Conservation (phyloP, 129 eudicot genomes). For the Daucus carota region DNA sequence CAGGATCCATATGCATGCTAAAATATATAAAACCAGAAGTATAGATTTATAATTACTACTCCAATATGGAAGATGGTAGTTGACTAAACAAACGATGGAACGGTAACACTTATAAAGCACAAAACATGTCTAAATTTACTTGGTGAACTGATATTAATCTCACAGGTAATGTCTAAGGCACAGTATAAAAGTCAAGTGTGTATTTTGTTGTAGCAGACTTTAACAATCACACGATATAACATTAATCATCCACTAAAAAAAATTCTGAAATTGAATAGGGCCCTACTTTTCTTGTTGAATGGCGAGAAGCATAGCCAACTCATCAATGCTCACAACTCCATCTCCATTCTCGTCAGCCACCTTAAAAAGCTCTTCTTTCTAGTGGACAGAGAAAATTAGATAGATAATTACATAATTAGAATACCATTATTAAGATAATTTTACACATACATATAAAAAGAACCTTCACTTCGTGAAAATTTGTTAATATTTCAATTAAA, state of each 20-base stretch:
- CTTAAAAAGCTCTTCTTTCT: conserved; percentile 91
- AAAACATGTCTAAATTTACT: background rate
- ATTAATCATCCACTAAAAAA: background rate
- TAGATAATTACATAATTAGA: conserved; percentile 1
- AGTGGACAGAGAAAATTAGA: conserved; percentile 13
- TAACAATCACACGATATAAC: background rate
- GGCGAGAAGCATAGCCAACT: conserved; percentile 86
- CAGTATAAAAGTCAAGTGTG: background rate
- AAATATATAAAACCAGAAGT: background rate
- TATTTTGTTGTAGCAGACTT: background rate
- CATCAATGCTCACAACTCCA: conserved; percentile 91
- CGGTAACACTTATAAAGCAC: background rate
- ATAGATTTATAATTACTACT: background rate
- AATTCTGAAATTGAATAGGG: conserved; percentile 1
- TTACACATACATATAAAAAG: background rate
- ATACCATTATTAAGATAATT: background rate
- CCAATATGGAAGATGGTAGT: background rate
- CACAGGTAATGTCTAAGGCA: background rate
- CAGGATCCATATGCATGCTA: background rate
- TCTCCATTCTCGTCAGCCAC: conserved; percentile 88
- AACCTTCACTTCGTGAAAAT: background rate
- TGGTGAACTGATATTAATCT: background rate
- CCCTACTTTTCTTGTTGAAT: conserved; percentile 88
- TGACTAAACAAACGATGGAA: background rate
- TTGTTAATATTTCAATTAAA: background rate